Evolutionary conservation across 768 basidiomycete species (phyloP), one percentile per base, ranked within the genome.

Genomic region (Hydnum rufescens): DNA sequence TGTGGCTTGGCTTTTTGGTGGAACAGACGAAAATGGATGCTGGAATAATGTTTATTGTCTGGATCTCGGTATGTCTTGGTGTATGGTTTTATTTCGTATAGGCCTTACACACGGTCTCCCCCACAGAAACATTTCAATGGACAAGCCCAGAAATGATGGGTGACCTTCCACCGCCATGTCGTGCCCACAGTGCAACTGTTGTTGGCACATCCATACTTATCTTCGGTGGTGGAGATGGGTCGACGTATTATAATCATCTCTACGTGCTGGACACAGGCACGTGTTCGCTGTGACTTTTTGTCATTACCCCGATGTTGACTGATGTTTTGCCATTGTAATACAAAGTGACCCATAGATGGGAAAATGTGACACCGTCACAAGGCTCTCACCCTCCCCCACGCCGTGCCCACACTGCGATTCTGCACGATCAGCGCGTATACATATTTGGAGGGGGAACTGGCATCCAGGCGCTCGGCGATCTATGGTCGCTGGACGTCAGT

Each of bases 361-460:
- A 58, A n/a, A 57, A 59, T 48, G 64, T 39, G 13, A 39, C 44
- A 19, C 34, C 34, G 44, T 47, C 13, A 16, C 44, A 5, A 2
- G 54, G 56, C 1, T 60, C 60, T 4, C 54, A 60, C 22, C 63
- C 84, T 0, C 72, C 76, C 2, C 77, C 81, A 2, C 77, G 92
- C 5, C 77, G 92, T 26, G 89, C 92, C 1, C 92, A 96, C 64
- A 85, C 87, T 0, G 76, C 86, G 0, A 82, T 90, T 13, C 66
- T 77, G 22, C 79, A 87, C 60, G 67, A 69, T 28, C 71, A 72
- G 54, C 80, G 75, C 61, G 72, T 96, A 0, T 86, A 83, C 69
- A 66, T 95, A 3, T 95, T 93, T 59, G 92, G 89, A 4, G 89
- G 92, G n/a, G 90, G 92, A 2, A 92, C 88, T 54, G 92, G 92